Percentiles rank a stretch among this genome's conserved stretches.
These are phyloP conservation scores for Colletotrichum acutatum DNA, from an alignment of 2,329 filamentous ascomycete genomes.

Conservation along the genomic window DNA sequence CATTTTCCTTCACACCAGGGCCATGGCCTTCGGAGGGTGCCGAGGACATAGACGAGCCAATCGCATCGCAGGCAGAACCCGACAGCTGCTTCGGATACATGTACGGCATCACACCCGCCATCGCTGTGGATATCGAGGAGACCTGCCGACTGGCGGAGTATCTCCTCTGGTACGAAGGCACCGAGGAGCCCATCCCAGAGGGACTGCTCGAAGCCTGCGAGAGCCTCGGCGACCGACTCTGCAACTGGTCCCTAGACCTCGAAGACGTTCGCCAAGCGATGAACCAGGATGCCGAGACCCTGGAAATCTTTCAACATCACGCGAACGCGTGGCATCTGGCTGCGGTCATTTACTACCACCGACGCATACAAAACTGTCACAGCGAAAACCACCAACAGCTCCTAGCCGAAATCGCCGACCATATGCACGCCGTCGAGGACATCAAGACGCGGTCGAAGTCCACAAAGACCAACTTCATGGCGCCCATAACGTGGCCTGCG, in stretches of 20 bases:
- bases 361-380: slow-evolving; percentile 6
- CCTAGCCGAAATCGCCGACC: neutral
- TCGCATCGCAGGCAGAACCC: neutral
- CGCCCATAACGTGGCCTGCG: slow-evolving; percentile 13
- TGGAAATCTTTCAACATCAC: slow-evolving; percentile 10
- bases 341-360: neutral
- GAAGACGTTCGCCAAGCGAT: neutral
- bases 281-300: neutral
- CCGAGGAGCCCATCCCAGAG: slow-evolving; percentile 7
- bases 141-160: slow-evolving; percentile 8
- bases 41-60: neutral
- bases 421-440: slow-evolving; percentile 17
- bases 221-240: neutral
- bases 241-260: neutral
- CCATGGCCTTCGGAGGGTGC: neutral
- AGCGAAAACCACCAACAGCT: neutral
- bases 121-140: neutral
- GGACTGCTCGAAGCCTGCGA: slow-evolving; percentile 1
- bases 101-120: neutral
- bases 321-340: slow-evolving; percentile 13
- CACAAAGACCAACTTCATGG: neutral
- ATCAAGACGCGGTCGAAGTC: slow-evolving; percentile 1
- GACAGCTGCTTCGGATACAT: slow-evolving; percentile 15
- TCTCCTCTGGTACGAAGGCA: neutral
- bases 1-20: neutral